Evolutionary conservation across 257 asterid genomes (phyloP), one percentile per base, ranked within the genome.

Genomic region (Rauvolfia tetraphylla): DNA sequence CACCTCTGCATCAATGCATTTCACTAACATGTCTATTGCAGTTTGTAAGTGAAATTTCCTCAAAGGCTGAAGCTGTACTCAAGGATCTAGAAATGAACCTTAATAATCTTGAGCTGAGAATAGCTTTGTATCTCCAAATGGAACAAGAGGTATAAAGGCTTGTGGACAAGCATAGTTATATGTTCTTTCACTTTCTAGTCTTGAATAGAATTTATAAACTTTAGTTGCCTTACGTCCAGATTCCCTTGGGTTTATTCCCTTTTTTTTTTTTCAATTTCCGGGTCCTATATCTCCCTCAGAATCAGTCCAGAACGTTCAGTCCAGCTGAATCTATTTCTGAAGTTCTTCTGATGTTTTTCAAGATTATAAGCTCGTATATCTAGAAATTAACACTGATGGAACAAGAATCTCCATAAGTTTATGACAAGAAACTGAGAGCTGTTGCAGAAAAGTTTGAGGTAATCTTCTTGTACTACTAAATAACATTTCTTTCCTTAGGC

Each of bases 381-480:
- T 85, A 87, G 38, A 85, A 81, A 78, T 31, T 87, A 81, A 75
- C 81, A n/a, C 83, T 81, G 72, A 77, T 83, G 80, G 90, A 84
- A 48, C 90, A 85, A 82, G 89, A 87, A 78, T 80, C 82, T 20
- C 81, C 79, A 81, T 48, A 78, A 12, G 72, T 84, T 69, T 76
- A 86, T 74, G 74, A 77, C 38, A 87, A 87, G 85, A 81, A 87
- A 81, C 73, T 89, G 79, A 48, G 59, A 8, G 68, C 80, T 75
- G 82, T 89, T 66, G 76, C 77, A 33, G 78, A 80, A 38, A 87
- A 85, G 79, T 84, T 84, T 54, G 88, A 89, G 88, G 90, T 85
- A 79, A 23, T 51, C 11, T 31, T 36, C 10, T 39, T 10, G 25
- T 25, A 6, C 4, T 67, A 53, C 59, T 22, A 3, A 42, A n/a